Evolutionary conservation across 176 grass and related monocot genomes (phyloP).

Genomic region (Secale cereale): DNA sequence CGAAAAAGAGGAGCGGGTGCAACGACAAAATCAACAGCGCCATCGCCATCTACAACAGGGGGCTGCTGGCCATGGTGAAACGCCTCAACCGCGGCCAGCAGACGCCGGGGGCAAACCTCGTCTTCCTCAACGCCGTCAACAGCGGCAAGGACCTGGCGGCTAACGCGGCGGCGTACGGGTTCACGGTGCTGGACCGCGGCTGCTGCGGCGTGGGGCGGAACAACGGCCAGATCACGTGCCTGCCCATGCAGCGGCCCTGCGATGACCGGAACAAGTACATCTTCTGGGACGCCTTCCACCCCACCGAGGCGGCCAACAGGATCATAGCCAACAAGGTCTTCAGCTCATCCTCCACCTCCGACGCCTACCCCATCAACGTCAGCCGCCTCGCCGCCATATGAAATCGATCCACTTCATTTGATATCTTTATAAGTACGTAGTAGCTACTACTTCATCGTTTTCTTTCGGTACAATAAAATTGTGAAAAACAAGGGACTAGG

Average conservation of each 20-base stretch:
- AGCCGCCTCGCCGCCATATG: constrained; percentile 62
- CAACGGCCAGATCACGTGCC: constrained; percentile 94
- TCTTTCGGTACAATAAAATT: not conserved
- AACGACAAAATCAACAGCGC: constrained; percentile 84
- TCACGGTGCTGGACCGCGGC: constrained; percentile 65
- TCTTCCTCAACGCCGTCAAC: constrained; percentile 62
- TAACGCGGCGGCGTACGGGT: constrained; percentile 64
- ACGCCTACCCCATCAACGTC: constrained; percentile 65
- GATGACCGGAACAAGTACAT: constrained; percentile 62
- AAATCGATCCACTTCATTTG: not conserved
- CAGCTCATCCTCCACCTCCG: constrained; percentile 45
- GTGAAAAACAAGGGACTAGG: not conserved
- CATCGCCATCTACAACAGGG: constrained; percentile 61
- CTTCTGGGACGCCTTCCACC: constrained; percentile 97
- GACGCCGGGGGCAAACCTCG: constrained; percentile 35
- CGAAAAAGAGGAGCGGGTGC: constrained; percentile 20
- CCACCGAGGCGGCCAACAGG: constrained; percentile 72
- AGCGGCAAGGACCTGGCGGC: constrained; percentile 44
- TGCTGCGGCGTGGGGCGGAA: constrained; percentile 92
- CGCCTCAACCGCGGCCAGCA: constrained; percentile 32
- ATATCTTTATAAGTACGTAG: not conserved
- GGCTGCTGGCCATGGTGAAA: constrained; percentile 67
- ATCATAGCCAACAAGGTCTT: constrained; percentile 71
- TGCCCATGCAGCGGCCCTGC: constrained; percentile 76
- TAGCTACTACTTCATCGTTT: not conserved